Base-by-base conservation (phyloP, 805 yeast species). In the Yarrowia sp. region DNA sequence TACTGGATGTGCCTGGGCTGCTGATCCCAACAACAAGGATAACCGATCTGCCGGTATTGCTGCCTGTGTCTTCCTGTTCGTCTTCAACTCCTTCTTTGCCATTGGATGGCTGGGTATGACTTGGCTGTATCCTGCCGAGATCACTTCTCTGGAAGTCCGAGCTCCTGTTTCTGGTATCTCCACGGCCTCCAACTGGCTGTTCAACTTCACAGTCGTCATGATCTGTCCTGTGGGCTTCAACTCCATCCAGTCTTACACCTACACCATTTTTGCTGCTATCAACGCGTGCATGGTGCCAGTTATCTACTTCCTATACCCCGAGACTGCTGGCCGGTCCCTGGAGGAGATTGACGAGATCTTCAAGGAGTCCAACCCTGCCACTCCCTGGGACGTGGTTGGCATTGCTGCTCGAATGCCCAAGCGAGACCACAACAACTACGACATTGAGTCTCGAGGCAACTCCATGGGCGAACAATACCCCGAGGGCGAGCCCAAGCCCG, bases 321-420 rank as follows among this genome's bases (percentile, higher is more conserved):
- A 61, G 46, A 61, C 64, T 61, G 56, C 54, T 28, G 64, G 64
- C 17, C 54, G 56, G 46, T 36, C 64, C 24, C 46, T 61, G 14
- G 64, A 58, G 32, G 63, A 58, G 41, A 58, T 58, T 28, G 63
- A 58, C 26, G 51, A 58, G 63, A 58, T 58, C n/a, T 58, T 58
- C 41, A 43, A 62, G 19, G 32, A 61, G 35, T 70, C 70, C 59
- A 72, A 78, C 64, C 75, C 77, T 1, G 66, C 70, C 71, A 76
- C 74, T 51, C 82, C 82, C 3, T 79, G 81, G 81, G 74, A 76
- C 33, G 80, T 79, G 32, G 81, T 79, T 7, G 64, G 66, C 3
- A 76, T 78, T 66, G 79, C 78, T 21, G 67, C 67, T n/a, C 68
- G 67, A 30, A 67, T 74, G 66, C 78, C 78, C 70, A 24, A 28